Base-by-base conservation (phyloP, 305 asterid genomes). In the Salvia sclarea region DNA sequence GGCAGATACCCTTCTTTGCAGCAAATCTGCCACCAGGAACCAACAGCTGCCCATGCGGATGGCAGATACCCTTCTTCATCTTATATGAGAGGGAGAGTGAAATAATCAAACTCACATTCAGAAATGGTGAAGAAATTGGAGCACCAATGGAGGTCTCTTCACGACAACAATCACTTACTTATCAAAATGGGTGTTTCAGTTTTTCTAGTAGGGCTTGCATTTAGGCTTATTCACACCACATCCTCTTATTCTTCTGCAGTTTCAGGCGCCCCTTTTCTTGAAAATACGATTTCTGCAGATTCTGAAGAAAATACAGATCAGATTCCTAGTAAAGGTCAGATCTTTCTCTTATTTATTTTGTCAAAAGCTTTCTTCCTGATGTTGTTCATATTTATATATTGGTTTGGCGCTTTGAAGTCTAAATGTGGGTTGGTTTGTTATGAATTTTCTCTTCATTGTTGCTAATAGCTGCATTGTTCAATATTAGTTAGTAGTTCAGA, bases 121-220 rank as follows among this genome's bases (percentile, higher is more conserved):
- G 64, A 47, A 54, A 80, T 63, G 93, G 77, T 65, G 74, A 83
- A 73, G 76, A 82, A 74, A 75, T 53, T 80, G 81, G 49, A 35
- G 70, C 43, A 38, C 65, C 67, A 68, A 11, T 76, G 83, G 77
- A 70, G 71, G 70, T 50, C 79, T 43, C 35, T 77, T 35, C 78
- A 75, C 48, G 88, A 83, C 79, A 78, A 68, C 55, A 85, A 78
- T 64, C 70, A 77, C 76, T 75, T 77, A 49, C 70, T 79, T 58
- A 22, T 83, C n/a, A 90, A 86, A 83, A 43, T 88, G 64, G 93
- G 88, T 17, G 64, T 78, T 68, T 80, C 84, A 10, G 44, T 86
- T 79, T 69, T 92, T 4, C 45, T 90, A 9, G 76, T 84, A 69
- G 88, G 79, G 54, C 81, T 86, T 73, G 83, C 78, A 62, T 82